Percentiles rank a stretch among this genome's conserved stretches.
Evolutionary conservation across 768 basidiomycete species (phyloP).

Genomic region (Tricholomella constricta): DNA sequence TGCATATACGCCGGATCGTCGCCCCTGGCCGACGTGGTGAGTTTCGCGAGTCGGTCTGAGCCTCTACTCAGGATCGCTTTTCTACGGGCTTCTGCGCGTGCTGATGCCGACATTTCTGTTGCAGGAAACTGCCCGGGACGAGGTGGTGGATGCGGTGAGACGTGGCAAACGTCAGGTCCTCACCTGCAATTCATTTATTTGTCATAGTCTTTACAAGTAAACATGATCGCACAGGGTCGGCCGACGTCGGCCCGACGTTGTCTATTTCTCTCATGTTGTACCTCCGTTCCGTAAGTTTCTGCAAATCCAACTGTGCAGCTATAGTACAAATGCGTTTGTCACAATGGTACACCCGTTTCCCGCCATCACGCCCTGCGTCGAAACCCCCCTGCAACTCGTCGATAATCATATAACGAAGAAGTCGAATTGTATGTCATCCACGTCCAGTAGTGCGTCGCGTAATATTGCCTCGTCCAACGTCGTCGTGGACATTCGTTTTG

Average conservation of each 20-base stretch:
- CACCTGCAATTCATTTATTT: conserved; percentile 8
- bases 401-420: not conserved
- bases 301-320: conserved; percentile 11
- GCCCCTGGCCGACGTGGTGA: conserved; percentile 72
- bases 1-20: conserved; percentile 63
- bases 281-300: not conserved
- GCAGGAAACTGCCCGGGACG: not conserved
- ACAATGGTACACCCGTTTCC: conserved; percentile 5
- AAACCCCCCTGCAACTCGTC: conserved; percentile 2
- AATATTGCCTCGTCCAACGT: not conserved
- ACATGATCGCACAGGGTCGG: conserved; percentile 5
- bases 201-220: conserved; percentile 5
- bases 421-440: conserved; percentile 5
- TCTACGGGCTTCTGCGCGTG: conserved; percentile 75
- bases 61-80: conserved; percentile 76
- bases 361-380: not conserved
- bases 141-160: conserved; percentile 14
- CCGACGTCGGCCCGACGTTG: not conserved
- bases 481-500: not conserved
- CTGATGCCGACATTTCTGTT: conserved; percentile 49
- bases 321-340: conserved; percentile 5
- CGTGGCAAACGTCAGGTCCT: conserved; percentile 21
- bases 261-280: too few relatives aligned
- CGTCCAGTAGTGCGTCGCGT: conserved; percentile 4
- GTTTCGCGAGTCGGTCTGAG: conserved; percentile 73